Evolutionary conservation across 2,329 filamentous ascomycete genomes (phyloP).

Genomic region (Dothistroma septosporum): DNA sequence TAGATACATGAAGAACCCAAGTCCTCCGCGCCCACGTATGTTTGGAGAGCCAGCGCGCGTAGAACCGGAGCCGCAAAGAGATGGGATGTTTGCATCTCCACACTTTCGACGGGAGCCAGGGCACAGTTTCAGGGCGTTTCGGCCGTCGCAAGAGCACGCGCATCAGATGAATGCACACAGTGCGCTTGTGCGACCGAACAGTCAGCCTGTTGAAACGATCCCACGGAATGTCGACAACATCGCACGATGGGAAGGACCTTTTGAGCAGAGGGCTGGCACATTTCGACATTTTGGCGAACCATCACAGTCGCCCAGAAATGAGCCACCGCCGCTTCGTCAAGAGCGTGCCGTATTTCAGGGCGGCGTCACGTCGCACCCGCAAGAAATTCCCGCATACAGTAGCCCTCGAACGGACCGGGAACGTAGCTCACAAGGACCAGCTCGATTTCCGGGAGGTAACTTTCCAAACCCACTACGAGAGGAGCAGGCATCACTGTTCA

Average conservation of each 20-base stretch:
- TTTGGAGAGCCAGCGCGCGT: slow-evolving; percentile 28
- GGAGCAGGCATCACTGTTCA: slow-evolving; percentile 29
- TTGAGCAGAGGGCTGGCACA: slow-evolving; percentile 20
- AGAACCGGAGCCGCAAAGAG: slow-evolving; percentile 26
- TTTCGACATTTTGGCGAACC: slow-evolving; percentile 30
- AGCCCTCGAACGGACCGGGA: slow-evolving; percentile 31
- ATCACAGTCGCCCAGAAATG: slow-evolving; percentile 13
- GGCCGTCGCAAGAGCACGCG: slow-evolving; percentile 23
- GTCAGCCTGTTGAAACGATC: slow-evolving; percentile 32
- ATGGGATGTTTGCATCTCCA: slow-evolving; percentile 33
- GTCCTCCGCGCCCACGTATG: slow-evolving; percentile 23
- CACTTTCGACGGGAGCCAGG: slow-evolving; percentile 30
- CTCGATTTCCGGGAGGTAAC: slow-evolving; percentile 22
- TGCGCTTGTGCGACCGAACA: slow-evolving; percentile 31
- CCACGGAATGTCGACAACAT: slow-evolving; percentile 22
- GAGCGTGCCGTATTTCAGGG: slow-evolving; percentile 25
- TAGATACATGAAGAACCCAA: slow-evolving; percentile 25
- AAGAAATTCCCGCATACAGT: slow-evolving; percentile 22
- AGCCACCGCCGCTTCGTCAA: slow-evolving; percentile 19
- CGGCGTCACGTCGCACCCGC: slow-evolving; percentile 29
- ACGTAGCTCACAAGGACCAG: slow-evolving; percentile 16
- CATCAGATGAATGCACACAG: slow-evolving; percentile 23
- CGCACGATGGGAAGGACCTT: slow-evolving; percentile 23
- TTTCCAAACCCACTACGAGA: slow-evolving; percentile 31
- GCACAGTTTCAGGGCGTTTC: slow-evolving; percentile 32